Base-by-base conservation (phyloP, 2,329 filamentous ascomycete species). In the Colletotrichum falcatum region DNA sequence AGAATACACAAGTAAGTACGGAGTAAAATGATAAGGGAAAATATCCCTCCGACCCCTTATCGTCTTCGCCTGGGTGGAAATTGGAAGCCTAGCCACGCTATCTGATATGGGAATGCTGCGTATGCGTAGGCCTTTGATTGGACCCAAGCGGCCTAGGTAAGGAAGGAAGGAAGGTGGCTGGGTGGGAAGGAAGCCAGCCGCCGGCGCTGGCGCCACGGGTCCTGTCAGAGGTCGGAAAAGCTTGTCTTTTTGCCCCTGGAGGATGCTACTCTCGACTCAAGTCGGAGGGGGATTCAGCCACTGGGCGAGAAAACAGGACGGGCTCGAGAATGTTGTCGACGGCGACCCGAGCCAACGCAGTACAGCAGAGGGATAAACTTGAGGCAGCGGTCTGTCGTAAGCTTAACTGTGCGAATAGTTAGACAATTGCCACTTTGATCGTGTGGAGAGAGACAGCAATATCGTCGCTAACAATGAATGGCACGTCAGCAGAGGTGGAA, bases 141-240 rank as follows among this genome's bases (percentile, higher is more conserved):
- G 66, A 9, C 26, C 42, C 26, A 18, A 48, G 28, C 26, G 28
- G 42, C 12, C 42, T 7, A 18, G 20, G 26, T 18, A 8, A 16
- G 7, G 37, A 16, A 39, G 35, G 35, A 14, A 14, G 11, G 35
- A 37, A 37, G 12, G 20, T n/a, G n/a, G n/a, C n/a, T n/a, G n/a
- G n/a, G n/a, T n/a, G n/a, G n/a, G n/a, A 23, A 42, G 44, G 35
- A 37, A 49, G 9, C 23, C 44, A 61, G 58, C 11, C 23, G 30
- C 28, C 44, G 59, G 16, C 35, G 59, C 65, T 11, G 26, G 20
- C 28, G 63, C 49, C 39, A 37, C 26, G 35, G 53, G 23, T 46
- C 35, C 44, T 67, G 64, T 30, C 51, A 62, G 53, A 65, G 18
- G 48, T 14, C 66, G 42, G 53, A 53, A 70, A 67, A 70, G 67